Evolutionary conservation across 345 rosid species (phyloP), one percentile per base, ranked within the genome.

Genomic region (Hirschfeldia incana): DNA sequence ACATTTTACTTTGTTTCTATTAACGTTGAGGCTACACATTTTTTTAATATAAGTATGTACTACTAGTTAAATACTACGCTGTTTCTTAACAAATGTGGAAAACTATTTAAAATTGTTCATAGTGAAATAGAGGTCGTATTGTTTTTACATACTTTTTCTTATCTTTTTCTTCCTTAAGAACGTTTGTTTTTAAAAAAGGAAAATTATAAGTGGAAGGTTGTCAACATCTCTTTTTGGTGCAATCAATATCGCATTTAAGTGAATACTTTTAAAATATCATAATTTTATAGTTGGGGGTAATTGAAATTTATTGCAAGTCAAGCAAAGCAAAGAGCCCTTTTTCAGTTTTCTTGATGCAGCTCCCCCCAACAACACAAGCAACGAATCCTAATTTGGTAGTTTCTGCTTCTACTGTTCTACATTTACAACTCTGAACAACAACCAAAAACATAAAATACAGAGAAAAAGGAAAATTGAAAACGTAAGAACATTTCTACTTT

Each of bases 271-370:
- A 37, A 39, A n/a, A 17, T 42, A 33, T 36, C 15, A 13, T 62
- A 15, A 17, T 61, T 69, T 68, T 63, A 37, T 69, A 53, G 78
- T 63, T 80, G 83, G 72, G 36, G 37, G 72, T 74, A 64, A 80
- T 80, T 70, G 79, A 69, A 69, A 80, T 80, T 80, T 80, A 80
- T 80, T 80, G 79, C 68, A 80, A 80, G 83, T 80, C 68, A 80
- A 70, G 83, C 79, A 80, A 80, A 80, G 67, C 55, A 3, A 69
- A 69, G 72, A 69, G 30, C 76, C 29, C 72, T 55, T 75, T 80
- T 65, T 62, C 78, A 79, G 30, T 73, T 79, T 69, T 63, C 78
- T 62, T 79, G 70, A 68, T 49, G 82, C 78, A 74, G 39, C 70
- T 79, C 65, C 46, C 58, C 78, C 78, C 21, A 21, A 21, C 21